These are phyloP conservation scores for maize (Zea mays) DNA, from an alignment of 176 grass and related monocot species.

Conservation along the genomic window DNA sequence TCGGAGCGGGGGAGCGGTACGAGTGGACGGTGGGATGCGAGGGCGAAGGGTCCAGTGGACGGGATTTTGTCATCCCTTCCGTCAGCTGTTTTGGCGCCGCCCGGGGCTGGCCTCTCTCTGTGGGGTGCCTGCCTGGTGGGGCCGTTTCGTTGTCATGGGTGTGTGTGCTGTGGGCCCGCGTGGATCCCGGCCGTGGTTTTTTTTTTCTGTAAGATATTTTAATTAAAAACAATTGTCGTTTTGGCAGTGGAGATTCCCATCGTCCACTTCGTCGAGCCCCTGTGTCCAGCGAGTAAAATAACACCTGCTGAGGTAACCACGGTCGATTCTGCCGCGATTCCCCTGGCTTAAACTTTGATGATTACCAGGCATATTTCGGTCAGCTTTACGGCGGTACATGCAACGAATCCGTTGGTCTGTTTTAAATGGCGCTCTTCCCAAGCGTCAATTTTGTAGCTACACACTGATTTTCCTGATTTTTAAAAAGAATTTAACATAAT, in stretches of 20 bases:
- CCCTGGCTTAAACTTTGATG: not conserved
- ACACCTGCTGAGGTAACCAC: not conserved
- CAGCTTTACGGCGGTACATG: not conserved
- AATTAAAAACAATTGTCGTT: not conserved
- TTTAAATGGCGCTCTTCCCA: not conserved
- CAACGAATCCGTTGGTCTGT: not conserved
- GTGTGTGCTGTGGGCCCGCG: not conserved
- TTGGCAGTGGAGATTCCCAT: slow-evolving; percentile 2
- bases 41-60: not conserved
- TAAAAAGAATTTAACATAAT: not conserved
- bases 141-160: not conserved
- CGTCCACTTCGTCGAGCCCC: slow-evolving; percentile 18
- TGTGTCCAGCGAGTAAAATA: not conserved
- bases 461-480: not conserved
- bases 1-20: not conserved
- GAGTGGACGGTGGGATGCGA: slow-evolving; percentile 31
- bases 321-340: not conserved
- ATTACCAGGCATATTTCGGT: slow-evolving; percentile 2
- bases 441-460: not conserved
- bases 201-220: not conserved
- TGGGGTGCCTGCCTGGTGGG: not conserved
- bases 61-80: slow-evolving; percentile 51
- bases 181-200: not conserved
- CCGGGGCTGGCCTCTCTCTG: not conserved
- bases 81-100: slow-evolving; percentile 48